Evolutionary conservation across 78 protist genomes (phyloP), one percentile per base, ranked within the genome.

Genomic region (Dictyostelium capitatum): DNA sequence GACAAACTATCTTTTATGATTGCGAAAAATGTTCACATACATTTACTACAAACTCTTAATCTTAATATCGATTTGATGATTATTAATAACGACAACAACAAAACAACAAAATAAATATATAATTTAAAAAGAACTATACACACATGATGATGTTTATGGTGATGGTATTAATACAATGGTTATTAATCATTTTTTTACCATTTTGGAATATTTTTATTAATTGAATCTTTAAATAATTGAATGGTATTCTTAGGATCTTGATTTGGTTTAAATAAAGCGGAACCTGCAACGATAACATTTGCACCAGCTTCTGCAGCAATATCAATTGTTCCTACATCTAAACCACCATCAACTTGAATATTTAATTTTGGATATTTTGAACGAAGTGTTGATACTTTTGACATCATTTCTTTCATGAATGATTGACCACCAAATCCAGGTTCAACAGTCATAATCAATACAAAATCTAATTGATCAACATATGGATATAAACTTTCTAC

Each of bases 371-470:
- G 99, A 56, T 81, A 90, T 59, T 25, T 0, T 50, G 7, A 28
- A 53, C 99, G 84, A 32, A 98, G 69, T 37, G 43, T 9, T 46
- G 0, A 51, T 15, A 97, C 99, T 95, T 99, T 99, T 77, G 96
- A 73, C 98, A 99, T 97, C 98, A 97, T 96, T 59, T 98, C 97
- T 0, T 43, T 80, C 99, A 98, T 98, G 91, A 99, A 98, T 20
- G 69, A 23, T 74, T 99, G 99, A 12, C 99, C 99, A 5, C 99
- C 99, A 23, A 99, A 99, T 11, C 99, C 99, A 3, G 99, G 99
- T 84, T 99, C 99, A 20, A 99, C 99, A 8, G 94, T 95, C 99
- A 99, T 99, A 57, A 98, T 95, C 20, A 99, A 97, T 48, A 98
- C 96, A 96, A 97, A 95, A 92, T 98, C 99, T 9, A 95, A 51